Conservation (phyloP, 2,329 filamentous ascomycete genomes). For the Colletotrichum chlorophyti region DNA sequence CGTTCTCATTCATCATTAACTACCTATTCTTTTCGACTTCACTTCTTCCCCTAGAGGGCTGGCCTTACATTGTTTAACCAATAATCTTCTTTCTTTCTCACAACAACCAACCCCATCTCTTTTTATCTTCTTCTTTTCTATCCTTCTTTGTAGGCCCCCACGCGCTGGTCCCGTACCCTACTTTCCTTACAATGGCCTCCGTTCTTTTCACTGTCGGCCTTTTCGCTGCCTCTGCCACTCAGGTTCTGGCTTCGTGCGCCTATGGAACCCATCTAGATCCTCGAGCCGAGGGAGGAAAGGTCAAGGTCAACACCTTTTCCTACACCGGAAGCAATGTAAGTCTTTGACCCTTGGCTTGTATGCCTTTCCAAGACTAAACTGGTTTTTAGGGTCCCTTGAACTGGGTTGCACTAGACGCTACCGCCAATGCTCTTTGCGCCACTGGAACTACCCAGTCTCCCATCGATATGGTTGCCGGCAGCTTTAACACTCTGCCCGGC, state of each 20-base stretch:
- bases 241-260: slow-evolving; percentile 43
- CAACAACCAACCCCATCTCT: too few relatives aligned
- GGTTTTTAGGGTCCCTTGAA: slow-evolving; percentile 48
- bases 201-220: slow-evolving; percentile 20
- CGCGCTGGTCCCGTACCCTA: slow-evolving; percentile 25
- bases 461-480: slow-evolving; percentile 44
- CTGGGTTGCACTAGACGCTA: slow-evolving; percentile 49
- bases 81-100: slow-evolving; percentile 22
- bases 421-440: slow-evolving; percentile 49
- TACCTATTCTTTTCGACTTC: slow-evolving; percentile 8
- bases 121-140: background rate
- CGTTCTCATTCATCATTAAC: slow-evolving; percentile 15
- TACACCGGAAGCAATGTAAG: slow-evolving; percentile 44
- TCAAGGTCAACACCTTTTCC: slow-evolving; percentile 45
- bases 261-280: slow-evolving; percentile 46
- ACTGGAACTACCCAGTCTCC: slow-evolving; percentile 54
- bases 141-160: slow-evolving; percentile 16
- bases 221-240: slow-evolving; percentile 22
- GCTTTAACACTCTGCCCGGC: slow-evolving; percentile 29
- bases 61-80: slow-evolving; percentile 17
- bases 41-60: slow-evolving; percentile 27
- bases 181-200: slow-evolving; percentile 26
- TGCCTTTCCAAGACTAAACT: slow-evolving; percentile 1
- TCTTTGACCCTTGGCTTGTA: background rate
- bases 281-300: slow-evolving; percentile 35